Conservation (phyloP, 2,329 filamentous ascomycete genomes). For the Ceratocystis eucalypticola region DNA sequence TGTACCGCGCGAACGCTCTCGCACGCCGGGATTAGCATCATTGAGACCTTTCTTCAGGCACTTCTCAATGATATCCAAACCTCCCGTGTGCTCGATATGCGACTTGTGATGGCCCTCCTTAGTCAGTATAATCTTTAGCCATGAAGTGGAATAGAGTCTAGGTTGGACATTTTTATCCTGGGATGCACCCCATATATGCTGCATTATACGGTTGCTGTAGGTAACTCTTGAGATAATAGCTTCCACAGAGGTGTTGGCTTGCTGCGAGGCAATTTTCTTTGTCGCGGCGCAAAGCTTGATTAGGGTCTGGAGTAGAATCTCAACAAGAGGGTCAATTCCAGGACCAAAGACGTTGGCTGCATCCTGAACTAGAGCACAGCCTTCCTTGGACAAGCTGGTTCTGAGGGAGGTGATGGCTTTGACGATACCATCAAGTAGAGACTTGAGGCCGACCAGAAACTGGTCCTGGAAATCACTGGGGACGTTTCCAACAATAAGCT, state of each 20-base stretch:
- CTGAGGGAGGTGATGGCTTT: slow-evolving; percentile 72
- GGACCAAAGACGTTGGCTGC: slow-evolving; percentile 63
- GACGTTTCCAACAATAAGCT: slow-evolving; percentile 71
- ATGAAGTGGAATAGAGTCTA: slow-evolving; percentile 62
- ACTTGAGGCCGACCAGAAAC: slow-evolving; percentile 58
- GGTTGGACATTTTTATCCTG: slow-evolving; percentile 92
- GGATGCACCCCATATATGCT: slow-evolving; percentile 68
- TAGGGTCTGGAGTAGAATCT: slow-evolving; percentile 76
- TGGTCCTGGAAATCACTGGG: slow-evolving; percentile 59
- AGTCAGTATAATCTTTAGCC: slow-evolving; percentile 70
- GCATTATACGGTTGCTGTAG: slow-evolving; percentile 67
- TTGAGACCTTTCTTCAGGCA: slow-evolving; percentile 77
- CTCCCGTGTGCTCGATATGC: slow-evolving; percentile 72
- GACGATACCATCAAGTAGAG: slow-evolving; percentile 71
- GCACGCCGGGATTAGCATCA: slow-evolving; percentile 80
- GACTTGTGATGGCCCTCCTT: slow-evolving; percentile 67
- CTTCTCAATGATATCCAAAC: slow-evolving; percentile 72
- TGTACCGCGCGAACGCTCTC: slow-evolving; percentile 70
- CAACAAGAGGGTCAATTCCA: slow-evolving; percentile 74
- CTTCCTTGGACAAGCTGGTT: slow-evolving; percentile 81
- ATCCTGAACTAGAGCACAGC: slow-evolving; percentile 72
- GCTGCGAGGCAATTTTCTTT: slow-evolving; percentile 83
- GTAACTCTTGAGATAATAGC: slow-evolving; percentile 65
- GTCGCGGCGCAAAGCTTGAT: slow-evolving; percentile 81
- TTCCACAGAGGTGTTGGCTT: slow-evolving; percentile 69